Evolutionary conservation across 331 rosid species (phyloP), one percentile per base, ranked within the genome.

Genomic region (Malus hybrid): DNA sequence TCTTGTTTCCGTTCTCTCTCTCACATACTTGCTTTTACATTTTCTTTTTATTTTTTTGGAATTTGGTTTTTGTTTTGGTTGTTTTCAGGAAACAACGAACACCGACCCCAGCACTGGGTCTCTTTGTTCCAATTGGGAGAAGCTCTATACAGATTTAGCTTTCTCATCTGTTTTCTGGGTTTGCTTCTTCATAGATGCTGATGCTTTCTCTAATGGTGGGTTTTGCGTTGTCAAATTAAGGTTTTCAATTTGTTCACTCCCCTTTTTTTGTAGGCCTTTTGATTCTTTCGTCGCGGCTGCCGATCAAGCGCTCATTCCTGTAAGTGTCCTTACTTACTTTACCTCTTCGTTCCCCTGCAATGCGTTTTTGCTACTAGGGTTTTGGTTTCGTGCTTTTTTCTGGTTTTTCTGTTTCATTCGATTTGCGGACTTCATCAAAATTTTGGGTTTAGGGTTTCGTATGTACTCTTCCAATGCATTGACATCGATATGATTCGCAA

Each of bases 161-260:
- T 72, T 29, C 44, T 74, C 52, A 20, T 28, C 19, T 69, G n/a
- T 50, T 28, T 56, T 44, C 66, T 77, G 70, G 83, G 70, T 62
- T 68, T 76, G 20, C 57, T 52, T 32, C 65, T 73, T 71, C 15
- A 57, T 70, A 79, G 63, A 33, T 39, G 74, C 68, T 60, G 79
- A 6, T 59, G 32, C 65, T 75, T 73, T 70, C 82, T 75, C 86
- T 78, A 76, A 85, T 78, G 77, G 70, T 75, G 61, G 71, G 55
- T 83, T 79, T 83, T 80, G 65, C 81, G 62, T 74, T 78, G 79
- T 87, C 81, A 77, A 85, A 77, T 84, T 91, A 87, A 90, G 96
- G 96, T 91, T 88, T 74, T 86, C 86, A 54, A 66, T 77, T 42
- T 70, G 69, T 10, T 19, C 67, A 14, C 76, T 52, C 57, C 22